Evolutionary conservation across 306 rosid genomes (phyloP).

Genomic region (Glycine soja): DNA sequence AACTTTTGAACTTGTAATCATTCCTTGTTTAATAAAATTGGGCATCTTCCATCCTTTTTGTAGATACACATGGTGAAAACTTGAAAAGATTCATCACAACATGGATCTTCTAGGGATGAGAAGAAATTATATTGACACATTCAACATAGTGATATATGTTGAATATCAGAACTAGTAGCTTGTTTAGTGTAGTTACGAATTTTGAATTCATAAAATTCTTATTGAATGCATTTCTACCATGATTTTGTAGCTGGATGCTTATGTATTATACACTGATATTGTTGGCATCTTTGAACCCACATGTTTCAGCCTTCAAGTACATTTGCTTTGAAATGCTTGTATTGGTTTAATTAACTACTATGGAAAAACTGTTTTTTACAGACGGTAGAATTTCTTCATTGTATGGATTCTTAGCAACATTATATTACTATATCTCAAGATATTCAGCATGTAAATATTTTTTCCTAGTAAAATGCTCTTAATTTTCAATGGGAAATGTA

Average conservation of each 20-base stretch:
- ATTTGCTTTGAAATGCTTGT: conserved; percentile 26
- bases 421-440: not conserved
- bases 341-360: conserved; percentile 3
- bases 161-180: conserved; percentile 7
- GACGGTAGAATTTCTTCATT: conserved; percentile 1
- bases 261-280: not conserved
- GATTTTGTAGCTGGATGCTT: conserved; percentile 21
- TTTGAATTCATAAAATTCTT: conserved; percentile 39
- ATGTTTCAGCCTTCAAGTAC: conserved; percentile 1
- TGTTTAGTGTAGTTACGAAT: conserved; percentile 7
- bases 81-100: conserved; percentile 21
- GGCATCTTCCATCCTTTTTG: not conserved
- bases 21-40: not conserved
- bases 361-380: conserved; percentile 12
- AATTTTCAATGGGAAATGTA: not conserved
- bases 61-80: conserved; percentile 2
- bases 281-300: conserved; percentile 5
- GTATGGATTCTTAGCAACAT: not conserved
- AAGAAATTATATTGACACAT: conserved; percentile 28
- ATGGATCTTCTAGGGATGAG: conserved; percentile 19
- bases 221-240: conserved; percentile 17
- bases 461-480: not conserved
- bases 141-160: not conserved
- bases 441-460: not conserved
- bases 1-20: conserved; percentile 11